A percentile compares a stretch with the other conserved stretches of the same genome.
Evolutionary conservation across 192 early-diverging fungal species (phyloP).

Genomic region (Allomyces macrogynus): DNA sequence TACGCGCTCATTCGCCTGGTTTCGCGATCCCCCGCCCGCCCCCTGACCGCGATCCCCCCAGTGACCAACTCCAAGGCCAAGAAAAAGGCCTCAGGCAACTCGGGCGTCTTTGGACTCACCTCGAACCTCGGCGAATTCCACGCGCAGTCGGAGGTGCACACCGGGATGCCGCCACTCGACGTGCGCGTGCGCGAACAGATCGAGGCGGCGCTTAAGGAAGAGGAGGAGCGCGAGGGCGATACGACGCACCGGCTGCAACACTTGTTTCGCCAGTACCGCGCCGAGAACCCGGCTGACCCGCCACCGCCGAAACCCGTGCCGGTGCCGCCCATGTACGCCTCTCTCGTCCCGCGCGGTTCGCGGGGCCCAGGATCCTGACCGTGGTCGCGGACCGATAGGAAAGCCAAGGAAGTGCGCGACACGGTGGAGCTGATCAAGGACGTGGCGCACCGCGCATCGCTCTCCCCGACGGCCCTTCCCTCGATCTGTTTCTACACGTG

Average conservation of each 20-base stretch:
- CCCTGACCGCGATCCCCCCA: no score
- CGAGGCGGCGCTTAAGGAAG: not conserved
- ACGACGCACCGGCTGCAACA: no score
- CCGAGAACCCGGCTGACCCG: not conserved
- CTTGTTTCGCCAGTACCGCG: not conserved
- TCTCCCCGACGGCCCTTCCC: constrained; percentile 48
- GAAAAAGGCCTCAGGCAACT: constrained; percentile 7
- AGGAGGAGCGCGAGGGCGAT: no score
- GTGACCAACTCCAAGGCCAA: no score
- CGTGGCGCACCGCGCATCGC: constrained; percentile 42
- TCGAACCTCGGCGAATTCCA: constrained; percentile 49
- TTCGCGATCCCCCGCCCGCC: no score
- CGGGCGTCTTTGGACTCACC: constrained; percentile 7
- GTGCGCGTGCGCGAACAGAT: not conserved
- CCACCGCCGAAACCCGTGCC: constrained; percentile 21
- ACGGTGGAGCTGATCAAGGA: constrained; percentile 60
- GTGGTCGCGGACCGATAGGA: constrained; percentile 31
- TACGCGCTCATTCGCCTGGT: not conserved
- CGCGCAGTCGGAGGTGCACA: constrained; percentile 26
- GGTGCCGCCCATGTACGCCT: constrained; percentile 25
- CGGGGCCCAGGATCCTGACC: no score
- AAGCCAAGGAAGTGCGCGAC: constrained; percentile 55
- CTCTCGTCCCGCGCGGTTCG: no score
- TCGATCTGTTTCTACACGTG: constrained; percentile 90
- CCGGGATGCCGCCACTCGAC: not conserved